Percentiles rank a stretch among this genome's conserved stretches.
phyloP scores from a whole-genome alignment of 805 yeast species.

The Alloascoidea africana region DNA sequence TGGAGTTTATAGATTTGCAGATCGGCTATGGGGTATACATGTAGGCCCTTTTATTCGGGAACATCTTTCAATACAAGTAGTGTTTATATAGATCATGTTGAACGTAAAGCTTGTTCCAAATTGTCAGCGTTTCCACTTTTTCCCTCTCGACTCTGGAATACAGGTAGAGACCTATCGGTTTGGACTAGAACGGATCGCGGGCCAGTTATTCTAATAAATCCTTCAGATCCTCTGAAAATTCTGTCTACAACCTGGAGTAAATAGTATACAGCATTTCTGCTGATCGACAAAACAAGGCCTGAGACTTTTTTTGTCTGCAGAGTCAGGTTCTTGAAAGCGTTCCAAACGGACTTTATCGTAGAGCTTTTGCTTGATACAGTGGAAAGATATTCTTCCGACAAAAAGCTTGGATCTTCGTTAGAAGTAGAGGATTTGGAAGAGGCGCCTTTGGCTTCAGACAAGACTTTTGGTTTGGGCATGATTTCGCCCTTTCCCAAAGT shows the following conservation, averaged over 20 bases:
- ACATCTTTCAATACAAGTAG: too few relatives aligned
- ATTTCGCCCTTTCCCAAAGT: not conserved
- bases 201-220: slow-evolving; percentile 2
- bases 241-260: too few relatives aligned
- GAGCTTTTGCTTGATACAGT: not conserved
- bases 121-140: too few relatives aligned
- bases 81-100: too few relatives aligned
- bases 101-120: too few relatives aligned
- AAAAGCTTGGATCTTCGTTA: not conserved
- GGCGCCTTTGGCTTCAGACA: too few relatives aligned
- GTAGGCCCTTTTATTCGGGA: too few relatives aligned
- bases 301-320: not conserved
- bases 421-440: not conserved
- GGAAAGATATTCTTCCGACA: slow-evolving; percentile 1
- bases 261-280: not conserved
- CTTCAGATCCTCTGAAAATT: slow-evolving; percentile 1
- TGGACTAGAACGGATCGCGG: slow-evolving; percentile 2
- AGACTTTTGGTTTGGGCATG: not conserved
- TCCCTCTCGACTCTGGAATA: too few relatives aligned
- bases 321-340: too few relatives aligned
- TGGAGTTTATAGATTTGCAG: too few relatives aligned
- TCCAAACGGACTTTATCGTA: not conserved
- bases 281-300: not conserved
- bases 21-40: too few relatives aligned
- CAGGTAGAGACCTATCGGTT: too few relatives aligned